Evolutionary conservation across 805 yeast genomes (phyloP), one percentile per base, ranked within the genome.

Genomic region (Metschnikowia koreensis): DNA sequence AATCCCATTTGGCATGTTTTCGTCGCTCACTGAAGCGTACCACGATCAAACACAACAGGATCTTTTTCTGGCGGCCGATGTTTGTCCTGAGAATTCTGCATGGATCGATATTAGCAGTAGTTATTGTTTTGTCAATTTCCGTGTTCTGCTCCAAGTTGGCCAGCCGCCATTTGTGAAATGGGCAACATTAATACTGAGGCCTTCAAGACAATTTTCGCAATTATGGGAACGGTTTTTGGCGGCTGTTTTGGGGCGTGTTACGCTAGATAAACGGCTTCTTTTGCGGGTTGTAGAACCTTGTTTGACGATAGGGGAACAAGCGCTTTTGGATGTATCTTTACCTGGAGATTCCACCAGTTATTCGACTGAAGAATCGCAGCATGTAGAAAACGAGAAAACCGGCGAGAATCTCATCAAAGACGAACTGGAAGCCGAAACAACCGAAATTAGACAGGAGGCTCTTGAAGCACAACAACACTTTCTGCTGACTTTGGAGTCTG

Each of bases 61-160:
- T 7, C 41, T 58, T n/a, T 58, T 58, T 36, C 17, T 7, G 7
- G 47, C 41, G 12, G 16, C 15, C n/a, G 55, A 47, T 16, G 60
- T 53, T 9, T 39, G 47, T 27, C 41, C 41, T 12, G 40, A 39
- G 7, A 26, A 46, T 7, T 28, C 46, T 13, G 33, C 41, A 13
- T 57, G 59, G 54, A 48, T 59, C 31, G 55, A 46, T 15, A 26
- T 53, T 28, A 37, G 44, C 38, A 41, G 26, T 31, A 46, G 46
- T 2, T 50, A 44, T 41, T 55, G 57, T 41, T 53, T 59, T 15
- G 58, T 38, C 17, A 26, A 38, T 22, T 37, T 52, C 16, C 34
- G 17, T 6, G 41, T 55, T 8, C 13, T 17, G 17, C 16, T 40
- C 7, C 44, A 44, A 27, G 44, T 51, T 36, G 43, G 44, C 29